phyloP scores from a whole-genome alignment of 1,284 basidiomycete genomes.

The Puccinia triticina region DNA sequence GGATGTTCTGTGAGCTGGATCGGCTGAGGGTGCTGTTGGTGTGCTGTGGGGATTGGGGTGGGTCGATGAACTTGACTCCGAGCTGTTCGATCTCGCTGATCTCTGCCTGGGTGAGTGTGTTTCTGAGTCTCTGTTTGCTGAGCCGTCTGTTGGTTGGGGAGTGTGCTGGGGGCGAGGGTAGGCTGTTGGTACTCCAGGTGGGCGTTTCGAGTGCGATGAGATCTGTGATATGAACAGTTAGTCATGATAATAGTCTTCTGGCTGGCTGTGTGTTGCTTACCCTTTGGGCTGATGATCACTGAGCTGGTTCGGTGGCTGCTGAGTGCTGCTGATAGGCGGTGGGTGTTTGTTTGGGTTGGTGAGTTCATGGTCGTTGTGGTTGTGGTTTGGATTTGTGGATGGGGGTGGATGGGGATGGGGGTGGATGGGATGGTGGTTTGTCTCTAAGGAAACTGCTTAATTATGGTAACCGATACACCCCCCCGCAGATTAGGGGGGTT shows the following conservation, averaged over 20 bases:
- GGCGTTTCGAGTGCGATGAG: slow-evolving; percentile 15
- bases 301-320: neutral
- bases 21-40: neutral
- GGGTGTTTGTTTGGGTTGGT: too few species aligned
- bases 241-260: neutral
- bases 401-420: too few species aligned
- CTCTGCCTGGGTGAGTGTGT: neutral
- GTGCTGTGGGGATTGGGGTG: neutral
- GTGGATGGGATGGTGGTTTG: too few species aligned
- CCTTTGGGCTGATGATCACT: slow-evolving; percentile 21
- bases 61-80: slow-evolving; percentile 32
- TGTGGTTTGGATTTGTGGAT: too few species aligned
- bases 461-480: too few species aligned
- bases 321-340: neutral
- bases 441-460: too few species aligned
- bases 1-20: neutral
- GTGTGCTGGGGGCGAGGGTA: neutral
- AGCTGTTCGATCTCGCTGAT: slow-evolving; percentile 29
- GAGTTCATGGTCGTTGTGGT: too few species aligned
- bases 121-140: neutral
- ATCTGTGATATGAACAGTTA: neutral
- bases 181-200: neutral
- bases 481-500: neutral
- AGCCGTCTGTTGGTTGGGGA: neutral
- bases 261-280: neutral